Base-by-base conservation (phyloP, 1,139 yeast species). In the Hemisphaericaspora xylanilytica region DNA sequence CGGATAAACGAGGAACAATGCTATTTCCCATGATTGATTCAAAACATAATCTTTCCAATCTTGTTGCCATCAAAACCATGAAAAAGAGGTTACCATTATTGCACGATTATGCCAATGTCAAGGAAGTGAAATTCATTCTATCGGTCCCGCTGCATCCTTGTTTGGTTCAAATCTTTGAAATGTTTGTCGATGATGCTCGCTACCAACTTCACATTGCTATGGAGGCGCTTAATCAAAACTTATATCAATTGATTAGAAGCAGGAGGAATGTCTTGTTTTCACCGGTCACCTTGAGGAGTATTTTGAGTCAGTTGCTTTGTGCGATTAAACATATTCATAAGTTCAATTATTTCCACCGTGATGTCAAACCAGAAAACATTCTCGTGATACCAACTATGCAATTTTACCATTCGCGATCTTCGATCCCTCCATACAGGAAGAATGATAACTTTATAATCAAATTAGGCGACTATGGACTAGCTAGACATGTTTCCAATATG, bases 391-490 rank as follows among this genome's bases (percentile, higher is more conserved):
- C 81, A 16, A 65, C 84, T 2, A 60, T 62, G 31, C 70, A 71
- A 37, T 81, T 72, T 52, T 82, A 74, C 56, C 76, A 78, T 2
- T 50, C 61, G n/a, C 63, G 59, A 37, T 66, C 61, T 4, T 46
- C 52, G 13, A 58, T 69, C 48, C 83, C 77, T 30, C 67, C 63
- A 2, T 51, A 50, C 44, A 58, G 65, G 38, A 60, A 49, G 32
- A 50, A 58, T 33, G 80, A 78, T 45, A 72, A 73, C 37, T 83
- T 80, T 50, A 73, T 81, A 8, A 78, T 89, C 20, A 92, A 92
- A 59, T 65, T 92, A 35, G 96, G 96, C 3, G 98, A 92, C 59
- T 92, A 86, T 60, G 97, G 98, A 0, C 72, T 90, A 38, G 86
- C 96, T 11, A 76, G 97, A 47, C 80, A 77, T 47, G 64, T 77